Percentiles rank a stretch among this genome's conserved stretches.
These are phyloP conservation scores for Suillus luteus DNA, from an alignment of 768 basidiomycete species.

Conservation along the genomic window DNA sequence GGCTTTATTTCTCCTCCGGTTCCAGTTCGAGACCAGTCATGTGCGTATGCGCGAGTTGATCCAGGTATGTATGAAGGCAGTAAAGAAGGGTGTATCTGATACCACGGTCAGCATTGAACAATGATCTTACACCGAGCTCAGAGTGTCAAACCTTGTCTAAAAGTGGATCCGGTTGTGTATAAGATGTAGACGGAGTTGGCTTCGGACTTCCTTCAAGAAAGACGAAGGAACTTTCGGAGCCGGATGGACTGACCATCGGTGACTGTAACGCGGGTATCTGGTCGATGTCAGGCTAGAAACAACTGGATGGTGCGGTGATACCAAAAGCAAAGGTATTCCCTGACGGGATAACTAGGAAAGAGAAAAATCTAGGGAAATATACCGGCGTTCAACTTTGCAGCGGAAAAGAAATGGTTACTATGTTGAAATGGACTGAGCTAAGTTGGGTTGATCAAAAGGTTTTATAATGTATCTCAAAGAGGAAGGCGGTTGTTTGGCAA, in stretches of 20 bases:
- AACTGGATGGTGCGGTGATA: neutral
- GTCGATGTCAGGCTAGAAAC: neutral
- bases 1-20: slow-evolving; percentile 59
- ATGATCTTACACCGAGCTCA: neutral
- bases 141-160: neutral
- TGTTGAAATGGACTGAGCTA: neutral
- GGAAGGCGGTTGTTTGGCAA: slow-evolving; percentile 32
- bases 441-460: neutral
- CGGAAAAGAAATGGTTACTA: neutral
- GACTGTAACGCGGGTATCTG: neutral
- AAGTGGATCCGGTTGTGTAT: neutral
- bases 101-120: neutral
- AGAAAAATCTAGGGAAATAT: neutral
- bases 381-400: neutral
- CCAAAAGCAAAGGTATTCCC: neutral
- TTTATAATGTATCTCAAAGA: slow-evolving; percentile 10
- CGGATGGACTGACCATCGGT: slow-evolving; percentile 31
- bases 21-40: slow-evolving; percentile 65
- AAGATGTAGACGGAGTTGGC: slow-evolving; percentile 11
- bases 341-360: neutral
- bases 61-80: slow-evolving; percentile 48
- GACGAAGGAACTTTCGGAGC: slow-evolving; percentile 51
- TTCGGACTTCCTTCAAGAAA: slow-evolving; percentile 38
- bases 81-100: slow-evolving; percentile 49
- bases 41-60: slow-evolving; percentile 55